Percentiles rank a stretch among this genome's conserved stretches.
These are phyloP conservation scores for Calonectria hawksworthii DNA, from an alignment of 2,329 filamentous ascomycete genomes.

Conservation along the genomic window DNA sequence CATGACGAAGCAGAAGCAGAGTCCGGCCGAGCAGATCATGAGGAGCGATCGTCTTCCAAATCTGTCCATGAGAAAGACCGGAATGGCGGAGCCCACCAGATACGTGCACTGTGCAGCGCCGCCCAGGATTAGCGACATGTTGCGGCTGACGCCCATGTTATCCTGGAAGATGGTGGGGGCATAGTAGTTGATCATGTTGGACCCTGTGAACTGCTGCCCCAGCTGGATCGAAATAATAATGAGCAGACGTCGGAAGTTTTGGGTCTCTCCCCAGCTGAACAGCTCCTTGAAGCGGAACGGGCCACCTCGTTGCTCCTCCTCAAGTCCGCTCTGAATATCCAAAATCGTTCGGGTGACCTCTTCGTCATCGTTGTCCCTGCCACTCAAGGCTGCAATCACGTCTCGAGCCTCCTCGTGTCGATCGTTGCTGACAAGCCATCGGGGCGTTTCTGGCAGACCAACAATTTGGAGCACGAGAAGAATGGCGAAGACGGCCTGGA, in stretches of 20 bases:
- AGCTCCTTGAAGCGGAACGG: constrained; percentile 46
- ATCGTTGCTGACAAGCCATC: constrained; percentile 53
- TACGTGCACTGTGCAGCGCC: constrained; percentile 58
- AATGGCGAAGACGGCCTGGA: constrained; percentile 57
- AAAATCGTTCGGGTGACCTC: constrained; percentile 52
- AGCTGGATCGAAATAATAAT: constrained; percentile 45
- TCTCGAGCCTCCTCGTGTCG: constrained; percentile 55
- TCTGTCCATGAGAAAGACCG: constrained; percentile 49
- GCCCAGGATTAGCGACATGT: constrained; percentile 67
- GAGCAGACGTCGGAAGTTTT: constrained; percentile 32
- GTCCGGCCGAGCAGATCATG: constrained; percentile 55
- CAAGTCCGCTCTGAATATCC: constrained; percentile 56
- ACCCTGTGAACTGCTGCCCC: constrained; percentile 46
- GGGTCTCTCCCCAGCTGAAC: constrained; percentile 22
- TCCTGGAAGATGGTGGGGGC: constrained; percentile 55
- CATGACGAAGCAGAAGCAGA: constrained; percentile 60
- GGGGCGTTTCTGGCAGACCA: constrained; percentile 59
- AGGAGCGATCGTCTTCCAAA: constrained; percentile 54
- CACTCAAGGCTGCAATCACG: constrained; percentile 44
- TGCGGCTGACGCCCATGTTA: constrained; percentile 55
- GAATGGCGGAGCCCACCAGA: constrained; percentile 56
- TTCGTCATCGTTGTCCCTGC: constrained; percentile 41
- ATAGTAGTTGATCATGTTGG: constrained; percentile 48
- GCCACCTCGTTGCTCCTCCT: constrained; percentile 48
- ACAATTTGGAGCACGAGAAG: constrained; percentile 46